Evolutionary conservation across 2,329 filamentous ascomycete species (phyloP), one percentile per base, ranked within the genome.

Genomic region (Verticillium dahliae): DNA sequence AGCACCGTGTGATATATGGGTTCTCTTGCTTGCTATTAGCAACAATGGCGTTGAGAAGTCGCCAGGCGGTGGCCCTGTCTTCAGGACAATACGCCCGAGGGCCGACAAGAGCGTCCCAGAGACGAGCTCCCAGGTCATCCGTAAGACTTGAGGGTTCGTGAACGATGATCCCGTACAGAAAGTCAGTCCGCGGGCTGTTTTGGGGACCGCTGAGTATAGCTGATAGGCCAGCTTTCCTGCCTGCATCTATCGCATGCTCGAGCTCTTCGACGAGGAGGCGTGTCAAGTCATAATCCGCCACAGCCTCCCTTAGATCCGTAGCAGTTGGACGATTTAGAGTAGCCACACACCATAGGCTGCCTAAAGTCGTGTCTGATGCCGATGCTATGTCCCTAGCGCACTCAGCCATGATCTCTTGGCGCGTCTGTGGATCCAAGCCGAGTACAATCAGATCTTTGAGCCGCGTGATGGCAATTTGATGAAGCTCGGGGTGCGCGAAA

Each of bases 81-180:
- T 83, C 80, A 3, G 80, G 75, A 31, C 82, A 85, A 4, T 86
- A 75, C 3, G 87, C 85, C 45, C 80, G 75, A 4, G 81, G 78
- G 13, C 91, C 90, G 57, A 96, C 85, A 33, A 95, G 79, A 45
- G 88, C 78, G 61, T 88, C 80, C 91, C 91, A 96, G 1, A 96
- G 80, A 13, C 78, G 79, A 52, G 79, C 76, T 15, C 88, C 87
- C 4, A 90, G 78, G 1, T 88, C 83, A 2, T 78, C 69, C 0
- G 85, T 82, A 56, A 96, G 82, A 0, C 85, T 83, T 9, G 81
- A 76, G 1, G 89, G 82, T n/a, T 85, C 83, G 59, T 85, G 76
- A 38, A 76, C 74, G 38, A 94, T 82, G 41, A 92, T 80, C 54
- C 75, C 77, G 60, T 74, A 76, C 59, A 86, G 82, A 55, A 86